These are phyloP conservation scores for Vaccinium darrowii DNA, from an alignment of 148 eudicot species.

Conservation along the genomic window DNA sequence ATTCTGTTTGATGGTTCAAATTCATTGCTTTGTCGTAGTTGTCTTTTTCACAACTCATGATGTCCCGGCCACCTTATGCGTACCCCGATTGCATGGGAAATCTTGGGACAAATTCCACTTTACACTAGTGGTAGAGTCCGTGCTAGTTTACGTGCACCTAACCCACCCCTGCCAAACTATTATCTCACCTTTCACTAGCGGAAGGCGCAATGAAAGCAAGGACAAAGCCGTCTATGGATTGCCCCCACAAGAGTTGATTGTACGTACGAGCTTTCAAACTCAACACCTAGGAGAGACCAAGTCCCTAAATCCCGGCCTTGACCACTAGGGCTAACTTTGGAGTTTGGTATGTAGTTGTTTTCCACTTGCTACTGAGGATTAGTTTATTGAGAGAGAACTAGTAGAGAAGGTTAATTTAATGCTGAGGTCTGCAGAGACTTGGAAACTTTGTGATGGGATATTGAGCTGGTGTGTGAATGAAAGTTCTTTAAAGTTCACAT, in stretches of 20 bases:
- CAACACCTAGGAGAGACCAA: neutral
- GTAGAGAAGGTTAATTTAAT: neutral
- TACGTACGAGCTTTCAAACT: neutral
- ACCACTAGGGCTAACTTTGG: neutral
- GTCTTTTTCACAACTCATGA: too few species aligned
- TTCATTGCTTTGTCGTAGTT: too few species aligned
- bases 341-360: neutral
- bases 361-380: neutral
- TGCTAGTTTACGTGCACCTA: neutral
- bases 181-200: neutral
- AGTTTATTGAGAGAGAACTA: neutral
- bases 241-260: neutral
- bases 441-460: neutral
- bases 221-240: neutral
- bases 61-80: too few species aligned
- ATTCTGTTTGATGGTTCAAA: too few species aligned
- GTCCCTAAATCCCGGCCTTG: neutral
- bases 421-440: neutral
- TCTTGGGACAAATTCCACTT: too few species aligned
- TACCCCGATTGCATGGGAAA: too few species aligned
- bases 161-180: neutral
- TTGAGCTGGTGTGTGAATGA: neutral
- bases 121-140: neutral
- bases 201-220: neutral
- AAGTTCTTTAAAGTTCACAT: neutral